Base-by-base conservation (phyloP, 1,284 basidiomycete genomes). In the Rhodotorula sp. region DNA sequence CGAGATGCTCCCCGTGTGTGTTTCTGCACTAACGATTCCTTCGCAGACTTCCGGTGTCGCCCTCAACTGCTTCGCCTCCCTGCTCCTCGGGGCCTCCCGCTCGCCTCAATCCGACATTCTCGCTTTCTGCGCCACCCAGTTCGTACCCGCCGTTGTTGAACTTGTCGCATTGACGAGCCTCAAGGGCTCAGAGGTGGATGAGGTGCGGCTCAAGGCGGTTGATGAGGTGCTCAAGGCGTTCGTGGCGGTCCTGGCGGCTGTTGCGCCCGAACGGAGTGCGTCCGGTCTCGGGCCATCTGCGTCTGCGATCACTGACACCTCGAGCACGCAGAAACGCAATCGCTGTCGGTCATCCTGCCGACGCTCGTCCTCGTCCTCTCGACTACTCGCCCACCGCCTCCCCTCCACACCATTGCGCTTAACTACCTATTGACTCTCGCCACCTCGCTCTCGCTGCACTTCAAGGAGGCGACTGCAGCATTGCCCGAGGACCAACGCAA, bases 201-300 rank as follows among this genome's bases (percentile, higher is more conserved):
- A 72, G 29, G 34, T 66, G n/a, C n/a, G 56, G 52, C 20, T 64
- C 27, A 56, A 55, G 27, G 27, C 27, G 3, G 47, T 91, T 1
- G 86, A 86, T 19, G 92, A 96, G 80, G 86, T 91, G 13, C 86
- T 92, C 84, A 92, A 89, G 79, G 88, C 90, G 2, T 88, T 96
- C 64, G 84, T 87, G 0, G 83, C 85, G 0, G 85, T 95, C 60
- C 83, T 87, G 2, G 82, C 85, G 0, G 84, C 85, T 7, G 81
- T 89, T 0, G 79, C 85, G 0, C 87, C 89, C 65, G 85, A 85
- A 4, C 83, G 87, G 62, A 86, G 91, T 92, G 78, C 80, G 88
- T 83, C 6, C 8, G 20, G 49, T 44, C 24, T 29, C 15, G 29
- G 48, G 32, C 30, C 22, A 22, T 47, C 34, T 34, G 20, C 4